Evolutionary conservation across 139 green algal species (phyloP), one percentile per base, ranked within the genome.

Genomic region (Tetraselmis striata): DNA sequence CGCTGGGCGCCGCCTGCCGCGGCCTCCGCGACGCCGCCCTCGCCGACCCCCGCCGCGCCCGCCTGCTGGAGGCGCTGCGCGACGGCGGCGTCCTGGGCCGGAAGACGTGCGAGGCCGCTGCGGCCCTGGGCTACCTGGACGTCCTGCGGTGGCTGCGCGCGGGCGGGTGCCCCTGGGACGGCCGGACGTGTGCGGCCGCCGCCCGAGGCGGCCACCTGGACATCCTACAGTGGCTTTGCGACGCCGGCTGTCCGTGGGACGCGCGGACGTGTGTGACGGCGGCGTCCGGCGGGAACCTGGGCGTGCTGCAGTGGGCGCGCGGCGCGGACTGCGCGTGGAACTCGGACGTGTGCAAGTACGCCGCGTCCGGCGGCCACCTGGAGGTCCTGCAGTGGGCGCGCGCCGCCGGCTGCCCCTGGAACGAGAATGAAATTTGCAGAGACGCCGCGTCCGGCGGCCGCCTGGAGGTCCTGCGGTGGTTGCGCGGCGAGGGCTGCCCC

Each of bases 41-140:
- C n/a, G n/a, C n/a, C n/a, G n/a, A n/a, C n/a, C n/a, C n/a, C n/a
- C n/a, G n/a, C n/a, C n/a, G n/a, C n/a, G n/a, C n/a, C n/a, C n/a
- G n/a, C n/a, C n/a, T n/a, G n/a, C n/a, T n/a, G n/a, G n/a, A n/a
- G n/a, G n/a, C n/a, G n/a, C n/a, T n/a, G n/a, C n/a, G n/a, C n/a
- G n/a, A n/a, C n/a, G n/a, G n/a, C n/a, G n/a, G n/a, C n/a, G n/a
- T n/a, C n/a, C n/a, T n/a, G n/a, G n/a, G n/a, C n/a, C n/a, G n/a
- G n/a, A n/a, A n/a, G n/a, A n/a, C n/a, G n/a, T n/a, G n/a, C n/a
- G n/a, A n/a, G n/a, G n/a, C n/a, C n/a, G n/a, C n/a, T n/a, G n/a
- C n/a, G n/a, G n/a, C n/a, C n/a, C n/a, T n/a, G n/a, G 77, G 77
- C n/a, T n/a, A 80, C 27, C 32, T 80, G 28, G 77, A 45, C 2